Conservation (phyloP, 1,139 yeast species). For the Zygosaccharomyces sapae region DNA sequence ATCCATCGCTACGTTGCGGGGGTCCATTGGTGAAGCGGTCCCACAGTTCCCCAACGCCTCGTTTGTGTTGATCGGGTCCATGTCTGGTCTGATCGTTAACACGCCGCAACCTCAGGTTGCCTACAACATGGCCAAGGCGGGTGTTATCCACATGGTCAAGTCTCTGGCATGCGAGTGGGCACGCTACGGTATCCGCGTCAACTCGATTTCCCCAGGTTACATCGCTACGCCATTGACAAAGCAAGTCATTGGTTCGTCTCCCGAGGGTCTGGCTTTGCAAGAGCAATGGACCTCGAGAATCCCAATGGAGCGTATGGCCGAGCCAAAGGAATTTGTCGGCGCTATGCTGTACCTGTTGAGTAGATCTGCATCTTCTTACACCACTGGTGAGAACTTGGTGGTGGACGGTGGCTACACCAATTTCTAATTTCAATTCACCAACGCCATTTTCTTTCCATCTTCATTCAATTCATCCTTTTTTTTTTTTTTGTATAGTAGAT, state of each 20-base stretch:
- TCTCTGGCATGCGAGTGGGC: slow-evolving; percentile 88
- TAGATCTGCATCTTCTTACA: slow-evolving; percentile 65
- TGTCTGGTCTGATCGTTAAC: slow-evolving; percentile 81
- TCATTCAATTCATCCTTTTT: too few species aligned
- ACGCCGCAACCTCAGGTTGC: slow-evolving; percentile 83
- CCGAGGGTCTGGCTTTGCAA: slow-evolving; percentile 41
- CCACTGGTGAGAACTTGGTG: slow-evolving; percentile 77
- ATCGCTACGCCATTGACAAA: slow-evolving; percentile 63
- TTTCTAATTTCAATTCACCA: slow-evolving; percentile 28
- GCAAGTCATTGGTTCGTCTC: slow-evolving; percentile 51
- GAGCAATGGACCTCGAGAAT: slow-evolving; percentile 59
- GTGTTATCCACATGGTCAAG: slow-evolving; percentile 65
- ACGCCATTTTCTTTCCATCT: too few species aligned
- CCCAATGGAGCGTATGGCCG: slow-evolving; percentile 78
- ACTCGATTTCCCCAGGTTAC: slow-evolving; percentile 79
- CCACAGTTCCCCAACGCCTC: slow-evolving; percentile 46
- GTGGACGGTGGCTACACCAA: slow-evolving; percentile 85
- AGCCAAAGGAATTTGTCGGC: slow-evolving; percentile 77
- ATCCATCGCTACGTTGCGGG: slow-evolving; percentile 18
- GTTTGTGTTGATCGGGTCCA: slow-evolving; percentile 72
- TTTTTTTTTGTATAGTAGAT: neutral
- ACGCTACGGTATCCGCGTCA: slow-evolving; percentile 67
- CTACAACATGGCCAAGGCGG: slow-evolving; percentile 84
- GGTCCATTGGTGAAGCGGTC: slow-evolving; percentile 19
- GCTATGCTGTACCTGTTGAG: slow-evolving; percentile 76